A percentile compares a stretch with the other conserved stretches of the same genome.
Conservation (phyloP, 2,329 filamentous ascomycete species). For the Ophiostoma pallidulum region DNA sequence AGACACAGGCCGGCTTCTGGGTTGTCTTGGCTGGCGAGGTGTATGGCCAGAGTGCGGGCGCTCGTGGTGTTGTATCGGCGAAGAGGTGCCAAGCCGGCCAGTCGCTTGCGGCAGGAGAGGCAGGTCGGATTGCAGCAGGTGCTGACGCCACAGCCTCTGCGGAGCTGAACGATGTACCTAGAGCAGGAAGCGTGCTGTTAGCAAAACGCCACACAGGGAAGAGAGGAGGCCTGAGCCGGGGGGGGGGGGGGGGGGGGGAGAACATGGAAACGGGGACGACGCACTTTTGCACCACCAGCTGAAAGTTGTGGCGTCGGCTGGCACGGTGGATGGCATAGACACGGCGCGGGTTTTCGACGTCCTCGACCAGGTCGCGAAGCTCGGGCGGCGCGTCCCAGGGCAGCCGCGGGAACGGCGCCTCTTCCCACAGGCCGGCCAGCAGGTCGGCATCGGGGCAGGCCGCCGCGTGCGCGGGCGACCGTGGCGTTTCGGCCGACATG, state of each 20-base stretch:
- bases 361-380: slow-evolving; percentile 43
- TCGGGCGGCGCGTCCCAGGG: slow-evolving; percentile 52
- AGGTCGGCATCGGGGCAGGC: slow-evolving; percentile 33
- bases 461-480: slow-evolving; percentile 9
- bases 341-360: slow-evolving; percentile 51
- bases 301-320: slow-evolving; percentile 53
- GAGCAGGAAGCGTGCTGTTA: slow-evolving; percentile 13
- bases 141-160: slow-evolving; percentile 63
- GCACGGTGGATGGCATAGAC: slow-evolving; percentile 53
- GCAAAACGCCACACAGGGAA: neutral
- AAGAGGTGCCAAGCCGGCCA: slow-evolving; percentile 57
- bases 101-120: slow-evolving; percentile 64
- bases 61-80: slow-evolving; percentile 74
- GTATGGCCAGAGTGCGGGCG: slow-evolving; percentile 70
- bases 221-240: slow-evolving; percentile 1
- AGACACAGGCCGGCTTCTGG: slow-evolving; percentile 61
- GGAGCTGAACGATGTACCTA: slow-evolving; percentile 74
- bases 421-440: slow-evolving; percentile 51
- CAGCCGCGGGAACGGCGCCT: slow-evolving; percentile 48
- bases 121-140: slow-evolving; percentile 69
- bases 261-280: slow-evolving; percentile 21
- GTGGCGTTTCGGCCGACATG: slow-evolving; percentile 40
- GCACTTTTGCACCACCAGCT: slow-evolving; percentile 58
- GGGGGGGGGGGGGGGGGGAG: too few species aligned
- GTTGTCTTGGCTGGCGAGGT: slow-evolving; percentile 71